Evolutionary conservation across 1,284 basidiomycete species (phyloP), one percentile per base, ranked within the genome.

Genomic region (Peniophora sp.): DNA sequence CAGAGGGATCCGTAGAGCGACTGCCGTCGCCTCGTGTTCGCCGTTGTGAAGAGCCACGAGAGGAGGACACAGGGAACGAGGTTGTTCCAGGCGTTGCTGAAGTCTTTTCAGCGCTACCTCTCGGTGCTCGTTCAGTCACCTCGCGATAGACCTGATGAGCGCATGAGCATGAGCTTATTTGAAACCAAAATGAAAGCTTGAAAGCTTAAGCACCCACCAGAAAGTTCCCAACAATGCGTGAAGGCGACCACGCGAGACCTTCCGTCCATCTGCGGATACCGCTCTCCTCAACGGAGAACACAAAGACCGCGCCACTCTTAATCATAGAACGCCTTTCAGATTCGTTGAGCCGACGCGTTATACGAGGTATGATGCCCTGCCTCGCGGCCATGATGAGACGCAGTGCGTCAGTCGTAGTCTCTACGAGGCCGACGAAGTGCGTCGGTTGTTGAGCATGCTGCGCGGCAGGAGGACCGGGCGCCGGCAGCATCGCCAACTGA

Each of bases 211-310:
- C n/a, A 62, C 78, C 55, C 59, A 87, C 85, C 57, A 92, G 70
- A 63, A 90, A 91, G 67, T 91, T 91, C 56, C 83, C 83, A 22
- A 88, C 79, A 53, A 91, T 91, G 1, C 89, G 75, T 48, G 86
- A 89, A 0, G 88, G 87, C 17, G 85, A 88, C 88, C 88, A 91
- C 22, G 85, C 71, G 36, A 87, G 68, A 23, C 87, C 86, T 63
- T 92, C 88, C 62, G 89, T 91, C 89, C 89, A 91, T 19, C 89
- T 75, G 63, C 88, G 90, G 65, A 92, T 91, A 20, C 84, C 85
- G 55, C 86, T 88, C 60, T 90, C 86, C 56, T 85, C 79, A 61
- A 90, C 88, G 59, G 79, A 83, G 67, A 90, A 92, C 47, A 91
- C 83, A 62, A 90, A 92, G 24, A 91, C 79, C 10, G 85, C 78